A percentile compares a stretch with the other conserved stretches of the same genome.
These are phyloP conservation scores for Prillingera fragicola DNA, from an alignment of 1,284 basidiomycete species.

Conservation along the genomic window DNA sequence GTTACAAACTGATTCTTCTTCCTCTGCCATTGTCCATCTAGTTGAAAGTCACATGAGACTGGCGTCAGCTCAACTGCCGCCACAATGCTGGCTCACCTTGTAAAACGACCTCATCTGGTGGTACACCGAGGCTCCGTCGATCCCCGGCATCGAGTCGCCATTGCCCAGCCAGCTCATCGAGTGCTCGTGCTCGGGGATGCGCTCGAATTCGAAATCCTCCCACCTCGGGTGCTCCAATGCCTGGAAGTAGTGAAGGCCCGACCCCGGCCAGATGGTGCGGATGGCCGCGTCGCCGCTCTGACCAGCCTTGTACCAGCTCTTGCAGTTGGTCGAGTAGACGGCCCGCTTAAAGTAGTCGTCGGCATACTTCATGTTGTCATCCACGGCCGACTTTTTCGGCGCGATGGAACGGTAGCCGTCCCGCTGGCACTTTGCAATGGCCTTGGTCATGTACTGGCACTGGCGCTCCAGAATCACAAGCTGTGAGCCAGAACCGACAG, in stretches of 20 bases:
- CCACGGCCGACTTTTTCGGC: conserved; percentile 23
- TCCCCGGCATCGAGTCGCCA: not conserved
- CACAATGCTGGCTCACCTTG: no score
- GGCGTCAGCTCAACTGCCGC: no score
- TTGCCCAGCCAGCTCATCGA: conserved; percentile 12
- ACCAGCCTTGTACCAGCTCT: conserved; percentile 27
- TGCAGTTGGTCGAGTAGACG: conserved; percentile 26
- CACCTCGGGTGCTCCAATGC: conserved; percentile 29
- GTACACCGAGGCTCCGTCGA: conserved; percentile 4
- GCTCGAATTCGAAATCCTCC: conserved; percentile 34
- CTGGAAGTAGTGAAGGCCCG: conserved; percentile 19
- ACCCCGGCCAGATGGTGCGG: conserved; percentile 23
- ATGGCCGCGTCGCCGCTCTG: conserved; percentile 9
- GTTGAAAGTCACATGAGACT: no score
- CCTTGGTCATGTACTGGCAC: conserved; percentile 16
- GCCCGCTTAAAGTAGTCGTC: conserved; percentile 27
- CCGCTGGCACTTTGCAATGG: conserved; percentile 10
- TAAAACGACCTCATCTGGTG: conserved; percentile 7
- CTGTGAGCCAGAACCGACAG: conserved; percentile 4
- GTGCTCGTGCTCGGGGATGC: conserved; percentile 1
- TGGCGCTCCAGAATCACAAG: conserved; percentile 23
- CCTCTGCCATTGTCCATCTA: no score
- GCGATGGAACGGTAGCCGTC: conserved; percentile 16
- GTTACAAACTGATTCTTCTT: no score
- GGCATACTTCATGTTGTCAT: conserved; percentile 31